Percentiles rank a stretch among this genome's conserved stretches.
phyloP scores from a whole-genome alignment of 768 basidiomycete genomes.

The Phaeotremella skinneri region DNA sequence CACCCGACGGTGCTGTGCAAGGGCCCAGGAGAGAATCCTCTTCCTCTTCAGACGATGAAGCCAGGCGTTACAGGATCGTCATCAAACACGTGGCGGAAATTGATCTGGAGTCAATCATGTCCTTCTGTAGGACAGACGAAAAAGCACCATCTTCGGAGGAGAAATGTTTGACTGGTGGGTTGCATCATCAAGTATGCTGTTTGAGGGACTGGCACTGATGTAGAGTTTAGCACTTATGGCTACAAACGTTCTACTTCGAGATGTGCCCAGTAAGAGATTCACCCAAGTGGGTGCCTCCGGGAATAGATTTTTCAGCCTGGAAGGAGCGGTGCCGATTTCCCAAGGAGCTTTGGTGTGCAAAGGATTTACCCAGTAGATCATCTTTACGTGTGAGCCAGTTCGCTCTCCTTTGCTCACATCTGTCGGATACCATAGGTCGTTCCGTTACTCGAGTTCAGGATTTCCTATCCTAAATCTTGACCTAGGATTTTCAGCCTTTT shows the following conservation, averaged over 20 bases:
- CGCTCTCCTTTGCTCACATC: neutral
- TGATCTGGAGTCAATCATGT: conserved; percentile 41
- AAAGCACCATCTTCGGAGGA: conserved; percentile 29
- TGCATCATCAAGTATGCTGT: neutral
- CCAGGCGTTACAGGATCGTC: conserved; percentile 39
- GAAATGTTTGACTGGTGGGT: conserved; percentile 38
- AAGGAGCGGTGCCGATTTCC: conserved; percentile 38
- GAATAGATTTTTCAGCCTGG: conserved; percentile 48
- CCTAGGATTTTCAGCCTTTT: conserved; percentile 49
- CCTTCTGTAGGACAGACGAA: conserved; percentile 37
- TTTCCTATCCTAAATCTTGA: conserved; percentile 49
- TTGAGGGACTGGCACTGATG: neutral
- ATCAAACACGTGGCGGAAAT: conserved; percentile 45
- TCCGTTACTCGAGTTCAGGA: conserved; percentile 47
- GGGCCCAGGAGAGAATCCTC: conserved; percentile 11
- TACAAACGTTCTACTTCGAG: conserved; percentile 51
- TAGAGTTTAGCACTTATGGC: conserved; percentile 41
- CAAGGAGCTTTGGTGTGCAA: conserved; percentile 49
- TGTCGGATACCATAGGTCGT: conserved; percentile 32
- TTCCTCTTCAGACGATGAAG: conserved; percentile 39
- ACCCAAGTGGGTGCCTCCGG: conserved; percentile 47
- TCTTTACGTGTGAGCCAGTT: neutral
- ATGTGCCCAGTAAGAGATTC: conserved; percentile 37
- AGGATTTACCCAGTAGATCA: conserved; percentile 49
- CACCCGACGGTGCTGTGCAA: conserved; percentile 34